phyloP scores from a whole-genome alignment of 257 asterid species.

The Perilla frutescens region DNA sequence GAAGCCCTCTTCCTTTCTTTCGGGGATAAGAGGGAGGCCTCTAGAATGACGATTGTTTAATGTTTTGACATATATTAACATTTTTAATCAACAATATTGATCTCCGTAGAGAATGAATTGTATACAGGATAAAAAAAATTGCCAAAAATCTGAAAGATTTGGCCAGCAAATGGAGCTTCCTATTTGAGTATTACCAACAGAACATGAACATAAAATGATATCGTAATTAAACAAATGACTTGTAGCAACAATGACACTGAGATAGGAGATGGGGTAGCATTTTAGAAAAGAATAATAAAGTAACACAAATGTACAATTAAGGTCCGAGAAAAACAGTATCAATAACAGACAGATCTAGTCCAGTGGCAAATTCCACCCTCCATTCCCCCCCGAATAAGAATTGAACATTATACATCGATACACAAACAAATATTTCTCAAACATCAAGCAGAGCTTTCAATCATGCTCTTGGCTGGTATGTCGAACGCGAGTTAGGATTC shows the following conservation, averaged over 20 bases:
- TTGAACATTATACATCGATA: not conserved
- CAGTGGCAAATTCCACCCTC: not conserved
- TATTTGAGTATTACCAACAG: no score
- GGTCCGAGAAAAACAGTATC: not conserved
- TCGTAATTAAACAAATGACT: not conserved
- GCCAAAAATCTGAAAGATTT: no score
- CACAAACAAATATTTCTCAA: not conserved
- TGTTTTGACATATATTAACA: no score
- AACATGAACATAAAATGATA: no score
- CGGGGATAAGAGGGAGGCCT: no score
- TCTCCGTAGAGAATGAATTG: no score
- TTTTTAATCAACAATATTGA: no score
- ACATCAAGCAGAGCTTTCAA: not conserved
- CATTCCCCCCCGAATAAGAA: not conserved
- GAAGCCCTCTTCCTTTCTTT: no score
- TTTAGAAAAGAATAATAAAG: not conserved
- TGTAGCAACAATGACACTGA: no score
- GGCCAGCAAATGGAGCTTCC: no score
- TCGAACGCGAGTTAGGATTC: constrained; percentile 21
- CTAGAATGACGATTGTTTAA: no score
- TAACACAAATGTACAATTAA: not conserved
- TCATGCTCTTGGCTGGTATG: not conserved
- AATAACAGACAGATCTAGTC: not conserved
- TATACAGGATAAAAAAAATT: no score
- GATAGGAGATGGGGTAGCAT: not conserved